These are phyloP conservation scores for Salvia miltiorrhiza DNA, from an alignment of 257 asterid genomes.

Conservation along the genomic window DNA sequence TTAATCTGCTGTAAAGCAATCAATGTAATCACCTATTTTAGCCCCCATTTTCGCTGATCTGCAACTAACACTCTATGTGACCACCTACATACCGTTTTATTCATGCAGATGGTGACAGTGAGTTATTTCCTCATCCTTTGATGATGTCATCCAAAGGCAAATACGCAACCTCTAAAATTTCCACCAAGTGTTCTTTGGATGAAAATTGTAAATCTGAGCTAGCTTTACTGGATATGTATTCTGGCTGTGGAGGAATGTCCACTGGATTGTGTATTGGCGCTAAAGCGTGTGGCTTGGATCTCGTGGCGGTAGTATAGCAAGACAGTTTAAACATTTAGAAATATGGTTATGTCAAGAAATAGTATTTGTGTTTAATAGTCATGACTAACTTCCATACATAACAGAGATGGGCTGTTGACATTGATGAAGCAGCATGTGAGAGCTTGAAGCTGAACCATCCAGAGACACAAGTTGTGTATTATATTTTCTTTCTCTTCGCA, in stretches of 20 bases:
- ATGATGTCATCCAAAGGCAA: slow-evolving; percentile 7
- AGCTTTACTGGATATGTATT: slow-evolving; percentile 41
- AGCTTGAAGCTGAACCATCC: slow-evolving; percentile 48
- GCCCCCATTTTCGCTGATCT: not conserved
- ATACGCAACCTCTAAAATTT: slow-evolving; percentile 10
- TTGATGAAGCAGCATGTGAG: slow-evolving; percentile 39
- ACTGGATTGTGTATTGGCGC: slow-evolving; percentile 46
- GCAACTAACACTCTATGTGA: slow-evolving; percentile 5
- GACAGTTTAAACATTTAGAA: not conserved
- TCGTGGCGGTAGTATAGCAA: slow-evolving; percentile 35
- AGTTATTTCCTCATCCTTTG: slow-evolving; percentile 24
- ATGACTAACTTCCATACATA: slow-evolving; percentile 20
- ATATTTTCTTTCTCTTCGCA: slow-evolving; percentile 2
- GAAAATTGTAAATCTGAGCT: slow-evolving; percentile 27
- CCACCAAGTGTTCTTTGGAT: slow-evolving; percentile 15
- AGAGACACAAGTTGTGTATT: slow-evolving; percentile 33
- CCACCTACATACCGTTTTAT: slow-evolving; percentile 9
- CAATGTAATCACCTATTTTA: not conserved
- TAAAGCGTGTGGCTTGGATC: slow-evolving; percentile 39
- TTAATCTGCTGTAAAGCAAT: slow-evolving; percentile 8
- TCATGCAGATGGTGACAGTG: slow-evolving; percentile 27
- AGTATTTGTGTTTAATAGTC: slow-evolving; percentile 10
- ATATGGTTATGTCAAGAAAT: slow-evolving; percentile 3
- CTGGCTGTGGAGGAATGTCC: slow-evolving; percentile 65
- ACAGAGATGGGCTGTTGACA: slow-evolving; percentile 55